Evolutionary conservation across 2,329 filamentous ascomycete genomes (phyloP), one percentile per base, ranked within the genome.

Genomic region (Fulvia fulva): DNA sequence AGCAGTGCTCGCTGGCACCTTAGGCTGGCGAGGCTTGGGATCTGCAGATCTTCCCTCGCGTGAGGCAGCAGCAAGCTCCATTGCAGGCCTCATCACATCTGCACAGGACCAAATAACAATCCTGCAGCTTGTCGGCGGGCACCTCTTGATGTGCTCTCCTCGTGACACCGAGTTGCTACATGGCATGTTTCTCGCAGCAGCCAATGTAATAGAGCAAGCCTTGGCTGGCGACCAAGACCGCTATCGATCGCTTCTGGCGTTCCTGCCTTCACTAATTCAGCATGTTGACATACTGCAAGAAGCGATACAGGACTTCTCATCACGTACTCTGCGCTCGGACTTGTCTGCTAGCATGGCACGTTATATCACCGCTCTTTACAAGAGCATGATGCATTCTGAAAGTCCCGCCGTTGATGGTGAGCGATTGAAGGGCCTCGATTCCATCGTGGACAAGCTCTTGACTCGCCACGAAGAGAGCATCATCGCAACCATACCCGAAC

Each of bases 1-100:
- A 49, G 86, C 88, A 0, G 75, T 97, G 2, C 75, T 91, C 8
- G 81, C 87, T 34, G 87, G 83, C 0, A 77, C 96, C 6, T 77
- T 95, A 12, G 86, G 85, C 21, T 99, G 94, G 94, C 83, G 93
- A 72, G 94, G 94, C 0, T 83, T 95, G n/a, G 87, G 87, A 0
- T 90, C 95, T 63, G 79, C 85, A 8, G 91, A 97, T 71, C 81
- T 86, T 0, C 77, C 81, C 5, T 90, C 91, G 1, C 83, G 94
- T 60, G 82, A 90, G 65, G 82, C 84, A 51, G 87, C 91, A 14
- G 90, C 89, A 1, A 75, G 74, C 1, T 86, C 89, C 0, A 86
- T 93, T 65, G 90, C 90, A 5, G 70, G 73, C 1, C 70, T 92
- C 4, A 62, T 76, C 71, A 34, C 75, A 77, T 67, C 76, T 1